Base-by-base conservation (phyloP, 306 rosid species). In the Parietaria judaica region DNA sequence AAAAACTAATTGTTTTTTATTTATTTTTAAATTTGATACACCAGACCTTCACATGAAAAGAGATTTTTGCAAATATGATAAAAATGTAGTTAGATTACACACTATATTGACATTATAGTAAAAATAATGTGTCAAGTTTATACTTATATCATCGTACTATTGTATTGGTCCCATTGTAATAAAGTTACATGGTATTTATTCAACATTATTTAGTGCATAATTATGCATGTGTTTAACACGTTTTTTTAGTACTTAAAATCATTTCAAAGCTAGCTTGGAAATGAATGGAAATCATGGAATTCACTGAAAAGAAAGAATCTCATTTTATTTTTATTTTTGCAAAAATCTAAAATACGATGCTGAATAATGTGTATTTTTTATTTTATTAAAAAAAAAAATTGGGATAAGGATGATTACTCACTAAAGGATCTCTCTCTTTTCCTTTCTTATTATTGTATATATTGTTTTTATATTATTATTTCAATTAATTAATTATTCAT, bases 371-470 rank as follows among this genome's bases (percentile, higher is more conserved):
- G 0, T 71, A 14, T 39, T 57, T 4, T 9, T 11, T 44, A 38
- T 44, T 34, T n/a, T 11, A 54, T 60, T 60, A 31, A 37, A 55
- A 13, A 11, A 55, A 51, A 8, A 3, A 7, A 49, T 52, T 15
- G 14, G 61, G 76, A 72, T 72, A 72, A 72, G 76, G 64, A 60
- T 58, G 56, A 56, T 70, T 63, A n/a, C 52, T 47, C 14, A 60
- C 37, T 17, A 46, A 66, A 72, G 76, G 7, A 17, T 64, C 56
- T 60, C 16, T 14, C 17, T 58, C 36, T 56, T 69, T 11, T 51
- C 36, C 56, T 41, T 3, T 34, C 9, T 51, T 44, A 61, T 36
- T 3, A 59, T 58, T 69, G 46, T 59, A 58, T 54, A 17, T 10
- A 49, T 49, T 49, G 13, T 13, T 41, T 41, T 41, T 41, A 41